Percentiles rank a stretch among this genome's conserved stretches.
Conservation (phyloP, 768 basidiomycete genomes). For the Boletellus ananas region DNA sequence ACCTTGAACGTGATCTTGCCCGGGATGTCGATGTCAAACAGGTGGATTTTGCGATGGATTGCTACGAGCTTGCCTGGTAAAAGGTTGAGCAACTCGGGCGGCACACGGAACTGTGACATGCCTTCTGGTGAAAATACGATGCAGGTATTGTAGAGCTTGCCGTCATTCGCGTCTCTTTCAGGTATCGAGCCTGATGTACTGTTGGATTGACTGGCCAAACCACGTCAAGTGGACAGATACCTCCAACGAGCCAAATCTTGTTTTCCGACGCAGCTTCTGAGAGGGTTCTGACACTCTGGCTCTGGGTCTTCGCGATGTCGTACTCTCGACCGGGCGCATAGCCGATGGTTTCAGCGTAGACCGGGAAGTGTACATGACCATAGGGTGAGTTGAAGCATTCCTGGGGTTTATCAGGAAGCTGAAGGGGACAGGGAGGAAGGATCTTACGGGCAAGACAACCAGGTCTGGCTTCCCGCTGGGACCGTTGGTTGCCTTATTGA, state of each 20-base stretch:
- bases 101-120: conserved; percentile 16
- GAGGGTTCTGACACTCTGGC: conserved; percentile 80
- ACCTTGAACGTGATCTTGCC: conserved; percentile 90
- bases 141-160: conserved; percentile 87
- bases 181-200: conserved; percentile 80
- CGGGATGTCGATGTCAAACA: conserved; percentile 97
- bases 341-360: conserved; percentile 77
- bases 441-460: conserved; percentile 77
- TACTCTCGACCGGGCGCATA: conserved; percentile 58
- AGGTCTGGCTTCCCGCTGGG: conserved; percentile 58
- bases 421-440: not conserved
- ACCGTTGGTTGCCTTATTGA: conserved; percentile 60
- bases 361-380: conserved; percentile 73
- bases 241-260: conserved; percentile 89
- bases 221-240: conserved; percentile 34
- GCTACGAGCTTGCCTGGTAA: conserved; percentile 77
- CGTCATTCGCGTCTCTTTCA: conserved; percentile 60
- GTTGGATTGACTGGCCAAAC: not conserved
- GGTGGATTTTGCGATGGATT: conserved; percentile 89
- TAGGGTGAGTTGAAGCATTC: conserved; percentile 91
- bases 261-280: conserved; percentile 75
- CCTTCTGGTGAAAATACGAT: conserved; percentile 86
- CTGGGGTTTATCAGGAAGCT: conserved; percentile 33
- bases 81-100: not conserved
- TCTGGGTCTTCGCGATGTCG: conserved; percentile 49